Evolutionary conservation across 2,329 filamentous ascomycete genomes (phyloP).

Genomic region (Ophiostoma sp.): DNA sequence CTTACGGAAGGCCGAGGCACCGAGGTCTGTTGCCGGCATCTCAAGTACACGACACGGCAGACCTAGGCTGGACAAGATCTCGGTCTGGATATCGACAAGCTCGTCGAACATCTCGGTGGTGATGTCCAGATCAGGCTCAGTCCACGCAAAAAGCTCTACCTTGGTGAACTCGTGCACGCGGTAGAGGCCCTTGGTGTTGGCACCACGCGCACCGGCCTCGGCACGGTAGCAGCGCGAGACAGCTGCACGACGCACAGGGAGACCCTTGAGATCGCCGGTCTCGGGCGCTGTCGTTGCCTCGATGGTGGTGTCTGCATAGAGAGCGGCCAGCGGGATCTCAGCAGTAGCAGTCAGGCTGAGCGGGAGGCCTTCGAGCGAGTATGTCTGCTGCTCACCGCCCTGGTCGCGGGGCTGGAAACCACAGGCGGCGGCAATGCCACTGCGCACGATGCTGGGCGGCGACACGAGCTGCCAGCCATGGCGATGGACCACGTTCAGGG

Average conservation of each 20-base stretch:
- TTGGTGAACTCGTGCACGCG: constrained; percentile 98
- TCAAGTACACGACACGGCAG: constrained; percentile 84
- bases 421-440: constrained; percentile 82
- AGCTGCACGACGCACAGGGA: constrained; percentile 76
- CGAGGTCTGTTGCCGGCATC: constrained; percentile 85
- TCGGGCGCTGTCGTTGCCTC: constrained; percentile 44
- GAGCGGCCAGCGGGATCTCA: constrained; percentile 88
- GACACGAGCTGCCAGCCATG: constrained; percentile 75
- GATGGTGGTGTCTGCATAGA: constrained; percentile 71
- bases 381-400: constrained; percentile 87
- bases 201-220: constrained; percentile 84
- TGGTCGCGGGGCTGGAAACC: constrained; percentile 92
- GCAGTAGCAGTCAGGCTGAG: constrained; percentile 80
- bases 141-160: constrained; percentile 96
- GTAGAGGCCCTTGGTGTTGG: constrained; percentile 90
- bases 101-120: constrained; percentile 67
- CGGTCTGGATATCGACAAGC: constrained; percentile 78
- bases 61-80: constrained; percentile 70
- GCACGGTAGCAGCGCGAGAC: constrained; percentile 91
- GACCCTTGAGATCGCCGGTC: constrained; percentile 20
- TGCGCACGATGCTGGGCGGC: constrained; percentile 86
- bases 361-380: constrained; percentile 67
- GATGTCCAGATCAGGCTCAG: constrained; percentile 48
- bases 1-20: constrained; percentile 80
- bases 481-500: constrained; percentile 64